Evolutionary conservation across 371 early-diverging fungal genomes (phyloP).

Genomic region (Mortierella sp.): DNA sequence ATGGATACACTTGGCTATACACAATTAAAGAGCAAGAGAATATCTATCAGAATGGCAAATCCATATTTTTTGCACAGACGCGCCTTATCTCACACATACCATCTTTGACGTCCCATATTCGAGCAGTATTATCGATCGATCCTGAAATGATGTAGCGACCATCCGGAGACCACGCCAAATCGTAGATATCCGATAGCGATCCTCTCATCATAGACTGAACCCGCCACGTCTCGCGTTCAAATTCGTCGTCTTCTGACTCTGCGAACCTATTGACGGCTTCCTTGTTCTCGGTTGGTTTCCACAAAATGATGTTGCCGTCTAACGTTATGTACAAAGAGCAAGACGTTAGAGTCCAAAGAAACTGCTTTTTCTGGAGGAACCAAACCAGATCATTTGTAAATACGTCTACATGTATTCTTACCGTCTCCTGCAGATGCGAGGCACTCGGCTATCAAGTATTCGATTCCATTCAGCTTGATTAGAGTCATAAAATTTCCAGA

Average conservation of each 20-base stretch:
- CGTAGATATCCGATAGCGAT: conserved; percentile 87
- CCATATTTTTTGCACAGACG: too few relatives aligned
- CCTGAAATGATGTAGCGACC: conserved; percentile 89
- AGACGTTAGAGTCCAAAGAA: too few relatives aligned
- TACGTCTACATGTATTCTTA: conserved; percentile 43
- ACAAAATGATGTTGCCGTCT: conserved; percentile 89
- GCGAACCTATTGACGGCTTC: conserved; percentile 59
- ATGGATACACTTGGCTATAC: conserved; percentile 78
- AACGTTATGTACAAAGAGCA: too few relatives aligned
- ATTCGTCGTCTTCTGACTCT: conserved; percentile 57
- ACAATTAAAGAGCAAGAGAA: too few relatives aligned
- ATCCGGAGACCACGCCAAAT: conserved; percentile 96
- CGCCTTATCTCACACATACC: too few relatives aligned
- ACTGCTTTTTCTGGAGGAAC: too few relatives aligned
- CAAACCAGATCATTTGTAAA: too few relatives aligned
- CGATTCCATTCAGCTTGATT: neutral
- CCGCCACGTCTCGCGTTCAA: conserved; percentile 68
- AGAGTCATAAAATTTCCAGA: too few relatives aligned
- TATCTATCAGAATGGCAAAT: too few relatives aligned
- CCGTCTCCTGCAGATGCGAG: conserved; percentile 95
- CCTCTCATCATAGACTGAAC: conserved; percentile 59
- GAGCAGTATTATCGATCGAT: conserved; percentile 91
- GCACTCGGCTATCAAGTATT: conserved; percentile 57
- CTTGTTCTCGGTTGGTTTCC: conserved; percentile 75
- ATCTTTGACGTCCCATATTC: conserved; percentile 87